Evolutionary conservation across 495 filamentous ascomycete species (phyloP), one percentile per base, ranked within the genome.

Genomic region (Sphaerosporella brunnea): DNA sequence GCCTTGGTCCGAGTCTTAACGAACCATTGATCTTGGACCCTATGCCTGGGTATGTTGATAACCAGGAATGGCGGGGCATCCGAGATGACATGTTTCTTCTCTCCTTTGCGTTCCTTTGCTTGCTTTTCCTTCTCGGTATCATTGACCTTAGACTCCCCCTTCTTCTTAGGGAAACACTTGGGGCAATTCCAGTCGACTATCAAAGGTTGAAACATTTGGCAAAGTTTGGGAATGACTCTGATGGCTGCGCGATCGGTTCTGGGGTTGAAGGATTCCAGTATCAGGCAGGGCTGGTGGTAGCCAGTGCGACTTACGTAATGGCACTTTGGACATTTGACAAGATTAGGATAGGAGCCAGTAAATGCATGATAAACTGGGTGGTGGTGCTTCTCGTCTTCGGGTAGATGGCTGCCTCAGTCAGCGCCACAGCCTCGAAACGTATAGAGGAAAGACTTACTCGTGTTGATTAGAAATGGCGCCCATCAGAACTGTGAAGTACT

Each of bases 251-350:
- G 8, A 4, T 9, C 35, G 35, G 8, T 9, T 18, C 35, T 37
- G 7, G 35, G 16, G 7, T 7, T 15, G 8, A 37, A 5, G 4
- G 35, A 15, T 18, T 37, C 35, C 23, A 49, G 10, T 11, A 39
- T 20, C 26, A 42, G 16, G 16, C 37, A 24, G 15, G 16, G 20
- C 23, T 23, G 24, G 18, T 24, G 23, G 15, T 16, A 45, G 21
- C 10, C 16, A 36, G 16, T 37, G 57, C 15, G 47, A 37, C 35
- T 37, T 18, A 43, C 48, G 21, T 59, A 48, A 2, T 50, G 40
- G 36, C 56, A 59, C 36, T 50, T 52, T 1, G 55, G 55, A 16
- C 56, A 59, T 5, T 53, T 52, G 3, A 59, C 45, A n/a, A 59
- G 32, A 19, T 51, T 52, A 10, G 51, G 41, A 45, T 48, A 59